These are phyloP conservation scores for Wickerhamiella spandovensis DNA, from an alignment of 805 yeast species.

Conservation along the genomic window DNA sequence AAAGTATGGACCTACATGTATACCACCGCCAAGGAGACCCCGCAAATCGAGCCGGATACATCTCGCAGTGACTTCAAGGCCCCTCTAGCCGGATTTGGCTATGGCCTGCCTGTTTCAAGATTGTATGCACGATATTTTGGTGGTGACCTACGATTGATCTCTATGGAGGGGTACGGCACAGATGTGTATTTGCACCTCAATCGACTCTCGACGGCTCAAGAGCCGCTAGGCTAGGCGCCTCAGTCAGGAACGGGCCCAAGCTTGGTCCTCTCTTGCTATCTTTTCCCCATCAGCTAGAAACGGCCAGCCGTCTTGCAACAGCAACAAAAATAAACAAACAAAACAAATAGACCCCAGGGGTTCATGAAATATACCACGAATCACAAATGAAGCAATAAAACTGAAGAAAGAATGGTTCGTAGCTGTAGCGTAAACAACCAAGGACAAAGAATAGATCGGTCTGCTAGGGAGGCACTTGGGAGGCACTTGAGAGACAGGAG, in stretches of 20 bases:
- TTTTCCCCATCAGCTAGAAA: background rate
- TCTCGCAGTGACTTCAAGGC: slow-evolving; percentile 59
- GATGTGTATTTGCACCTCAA: slow-evolving; percentile 82
- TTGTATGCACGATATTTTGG: slow-evolving; percentile 83
- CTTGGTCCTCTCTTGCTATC: background rate
- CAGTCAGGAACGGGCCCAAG: background rate
- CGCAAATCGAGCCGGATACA: slow-evolving; percentile 45
- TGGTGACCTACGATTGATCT: slow-evolving; percentile 73
- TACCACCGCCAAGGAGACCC: slow-evolving; percentile 70
- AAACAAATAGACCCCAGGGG: background rate
- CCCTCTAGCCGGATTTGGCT: slow-evolving; percentile 92
- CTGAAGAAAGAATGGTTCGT: background rate
- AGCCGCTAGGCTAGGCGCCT: slow-evolving; percentile 32
- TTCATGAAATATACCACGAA: background rate
- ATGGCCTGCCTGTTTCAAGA: slow-evolving; percentile 77
- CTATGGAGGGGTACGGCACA: slow-evolving; percentile 92
- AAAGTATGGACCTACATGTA: slow-evolving; percentile 84
- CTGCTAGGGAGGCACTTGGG: too few relatives aligned
- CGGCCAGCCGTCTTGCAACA: background rate
- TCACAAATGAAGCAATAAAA: background rate
- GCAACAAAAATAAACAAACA: background rate
- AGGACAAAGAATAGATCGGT: too few relatives aligned
- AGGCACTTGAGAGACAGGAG: too few relatives aligned
- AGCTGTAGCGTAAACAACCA: too few relatives aligned
- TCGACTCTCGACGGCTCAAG: slow-evolving; percentile 58